Evolutionary conservation across 2,329 filamentous ascomycete species (phyloP).

Genomic region (Dactylellina sp.): DNA sequence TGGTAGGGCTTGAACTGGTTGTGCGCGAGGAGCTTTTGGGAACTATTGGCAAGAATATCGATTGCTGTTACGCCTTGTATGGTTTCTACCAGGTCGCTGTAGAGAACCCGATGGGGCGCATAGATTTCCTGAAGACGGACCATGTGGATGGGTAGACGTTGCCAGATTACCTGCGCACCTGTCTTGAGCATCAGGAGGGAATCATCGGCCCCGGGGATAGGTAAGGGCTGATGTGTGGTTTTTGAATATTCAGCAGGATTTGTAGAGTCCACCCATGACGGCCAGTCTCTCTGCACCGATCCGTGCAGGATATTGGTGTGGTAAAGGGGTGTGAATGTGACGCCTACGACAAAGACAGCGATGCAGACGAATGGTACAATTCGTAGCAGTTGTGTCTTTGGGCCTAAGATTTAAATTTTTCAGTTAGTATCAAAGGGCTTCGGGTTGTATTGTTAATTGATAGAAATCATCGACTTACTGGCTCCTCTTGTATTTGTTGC

Average conservation of each 20-base stretch:
- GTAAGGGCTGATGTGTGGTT: slow-evolving; percentile 21
- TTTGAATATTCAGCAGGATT: slow-evolving; percentile 50
- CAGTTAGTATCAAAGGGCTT: not conserved
- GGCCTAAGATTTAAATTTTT: slow-evolving; percentile 4
- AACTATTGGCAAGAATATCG: slow-evolving; percentile 62
- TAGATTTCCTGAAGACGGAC: slow-evolving; percentile 68
- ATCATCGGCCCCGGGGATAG: slow-evolving; percentile 62
- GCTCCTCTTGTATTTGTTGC: slow-evolving; percentile 21
- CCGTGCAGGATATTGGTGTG: not conserved
- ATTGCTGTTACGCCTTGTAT: slow-evolving; percentile 63
- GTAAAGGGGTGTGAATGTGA: slow-evolving; percentile 32
- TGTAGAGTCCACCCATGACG: slow-evolving; percentile 35
- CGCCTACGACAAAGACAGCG: slow-evolving; percentile 10
- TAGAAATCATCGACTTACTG: slow-evolving; percentile 17
- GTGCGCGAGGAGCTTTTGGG: slow-evolving; percentile 64
- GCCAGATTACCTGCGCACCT: slow-evolving; percentile 69
- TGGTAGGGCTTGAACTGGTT: slow-evolving; percentile 67
- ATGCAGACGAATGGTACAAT: slow-evolving; percentile 15
- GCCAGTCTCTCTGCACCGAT: slow-evolving; percentile 17
- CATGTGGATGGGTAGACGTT: slow-evolving; percentile 69
- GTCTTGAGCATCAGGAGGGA: slow-evolving; percentile 71
- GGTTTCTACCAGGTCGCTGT: slow-evolving; percentile 69
- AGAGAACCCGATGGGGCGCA: slow-evolving; percentile 69
- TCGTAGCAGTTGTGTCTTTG: slow-evolving; percentile 31
- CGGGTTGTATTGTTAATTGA: not conserved